Percentiles rank a stretch among this genome's conserved stretches.
phyloP scores from a whole-genome alignment of 371 early-diverging fungal species.

The Mortierella polycephala region DNA sequence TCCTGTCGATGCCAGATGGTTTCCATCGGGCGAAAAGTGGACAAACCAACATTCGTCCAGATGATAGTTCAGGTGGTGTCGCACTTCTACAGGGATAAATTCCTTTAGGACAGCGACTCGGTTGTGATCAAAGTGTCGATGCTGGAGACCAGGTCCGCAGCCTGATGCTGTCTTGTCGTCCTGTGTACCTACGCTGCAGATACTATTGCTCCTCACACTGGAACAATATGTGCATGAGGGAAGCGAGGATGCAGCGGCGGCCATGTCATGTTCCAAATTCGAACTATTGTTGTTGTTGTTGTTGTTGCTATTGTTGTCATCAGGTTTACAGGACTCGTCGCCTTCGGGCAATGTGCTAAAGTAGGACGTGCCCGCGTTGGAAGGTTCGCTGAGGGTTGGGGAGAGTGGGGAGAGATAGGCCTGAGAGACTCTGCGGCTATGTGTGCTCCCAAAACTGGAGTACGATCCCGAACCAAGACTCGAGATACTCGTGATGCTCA shows the following conservation, averaged over 20 bases:
- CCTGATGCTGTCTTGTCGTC: constrained; percentile 6
- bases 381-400: constrained; percentile 28
- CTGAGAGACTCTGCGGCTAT: constrained; percentile 46
- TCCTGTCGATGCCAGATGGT: constrained; percentile 44
- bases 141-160: not conserved
- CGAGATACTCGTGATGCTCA: constrained; percentile 46
- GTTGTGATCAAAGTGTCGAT: constrained; percentile 17
- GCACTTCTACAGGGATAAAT: constrained; percentile 28
- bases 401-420: constrained; percentile 44
- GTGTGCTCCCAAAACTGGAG: constrained; percentile 30
- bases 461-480: constrained; percentile 40
- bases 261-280: constrained; percentile 20
- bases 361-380: constrained; percentile 13
- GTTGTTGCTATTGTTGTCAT: constrained; percentile 8
- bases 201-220: constrained; percentile 42
- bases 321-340: constrained; percentile 6
- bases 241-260: constrained; percentile 11
- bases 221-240: constrained; percentile 37
- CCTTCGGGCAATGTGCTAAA: constrained; percentile 25
- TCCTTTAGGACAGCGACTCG: constrained; percentile 23
- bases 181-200: constrained; percentile 27
- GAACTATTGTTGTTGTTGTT: not conserved
- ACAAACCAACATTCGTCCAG: constrained; percentile 53
- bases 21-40: constrained; percentile 47
- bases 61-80: constrained; percentile 39